These are phyloP conservation scores for Cercospora zeina DNA, from an alignment of 2,329 filamentous ascomycete species.

Conservation along the genomic window DNA sequence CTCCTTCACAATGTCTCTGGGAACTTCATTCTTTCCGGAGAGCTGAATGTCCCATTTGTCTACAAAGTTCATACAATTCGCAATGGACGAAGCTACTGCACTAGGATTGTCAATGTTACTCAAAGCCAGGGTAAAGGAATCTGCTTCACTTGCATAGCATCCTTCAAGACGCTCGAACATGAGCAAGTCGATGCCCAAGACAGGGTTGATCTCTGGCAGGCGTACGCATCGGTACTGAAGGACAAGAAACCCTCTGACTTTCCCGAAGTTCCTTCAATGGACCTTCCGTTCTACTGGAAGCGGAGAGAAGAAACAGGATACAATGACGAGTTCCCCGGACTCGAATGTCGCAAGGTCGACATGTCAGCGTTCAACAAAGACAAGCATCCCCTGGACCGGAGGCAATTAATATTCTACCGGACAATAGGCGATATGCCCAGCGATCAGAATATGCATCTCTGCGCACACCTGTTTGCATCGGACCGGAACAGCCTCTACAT, in stretches of 20 bases:
- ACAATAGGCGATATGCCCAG: slow-evolving; percentile 44
- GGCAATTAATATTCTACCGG: slow-evolving; percentile 51
- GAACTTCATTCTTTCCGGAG: slow-evolving; percentile 54
- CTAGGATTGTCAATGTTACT: slow-evolving; percentile 54
- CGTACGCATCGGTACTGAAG: slow-evolving; percentile 41
- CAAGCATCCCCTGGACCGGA: slow-evolving; percentile 41
- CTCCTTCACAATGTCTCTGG: slow-evolving; percentile 57
- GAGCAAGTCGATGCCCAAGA: slow-evolving; percentile 42
- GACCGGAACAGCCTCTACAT: slow-evolving; percentile 58
- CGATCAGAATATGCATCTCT: slow-evolving; percentile 57
- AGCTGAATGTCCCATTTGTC: slow-evolving; percentile 51
- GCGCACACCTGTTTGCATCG: slow-evolving; percentile 59
- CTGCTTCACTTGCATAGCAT: slow-evolving; percentile 56
- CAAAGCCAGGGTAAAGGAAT: slow-evolving; percentile 49
- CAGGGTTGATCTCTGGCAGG: slow-evolving; percentile 38
- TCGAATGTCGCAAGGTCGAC: slow-evolving; percentile 55
- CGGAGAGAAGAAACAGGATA: slow-evolving; percentile 40
- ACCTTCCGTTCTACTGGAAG: slow-evolving; percentile 41
- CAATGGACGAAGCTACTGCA: slow-evolving; percentile 55
- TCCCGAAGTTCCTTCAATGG: slow-evolving; percentile 42
- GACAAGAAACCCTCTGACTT: slow-evolving; percentile 40
- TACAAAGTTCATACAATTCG: slow-evolving; percentile 55
- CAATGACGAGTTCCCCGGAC: slow-evolving; percentile 47
- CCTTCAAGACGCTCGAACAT: slow-evolving; percentile 52
- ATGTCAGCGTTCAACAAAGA: slow-evolving; percentile 53